Base-by-base conservation (phyloP, 371 early-diverging fungal genomes). In the Mortierella sp. region DNA sequence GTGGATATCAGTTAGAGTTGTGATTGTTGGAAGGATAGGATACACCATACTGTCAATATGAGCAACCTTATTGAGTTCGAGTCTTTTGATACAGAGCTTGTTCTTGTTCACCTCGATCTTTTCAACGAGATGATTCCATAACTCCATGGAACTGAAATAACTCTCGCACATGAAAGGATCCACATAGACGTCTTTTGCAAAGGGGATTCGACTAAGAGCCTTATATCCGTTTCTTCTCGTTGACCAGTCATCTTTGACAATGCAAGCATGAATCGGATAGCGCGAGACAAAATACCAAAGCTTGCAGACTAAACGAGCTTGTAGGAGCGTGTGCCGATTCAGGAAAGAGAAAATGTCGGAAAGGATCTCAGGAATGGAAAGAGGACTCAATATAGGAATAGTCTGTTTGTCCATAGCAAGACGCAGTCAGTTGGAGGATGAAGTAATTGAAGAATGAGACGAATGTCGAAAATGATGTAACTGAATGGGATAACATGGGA, bases 1-100 rank as follows among this genome's bases (percentile, higher is more conserved):
- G 28, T 59, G 60, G 4, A 71, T n/a, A 21, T 45, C 41, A 8
- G 60, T 59, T 6, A 71, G 59, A 8, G 59, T 65, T 11, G 40
- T 48, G 32, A 71, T 45, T n/a, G 16, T 38, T 15, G 58, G 65
- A 15, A 71, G 52, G 6, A 65, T 64, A 3, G 48, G 33, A 13
- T 38, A 59, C 4, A 71, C 40, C 38, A 28, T 59, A 58, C 40
- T 50, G 4, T 65, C 10, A 33, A 43, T 43, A 43, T 48, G 47
- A 19, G 24, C 24, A 15, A 28, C 65, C 0, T 63, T 40, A 13
- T 36, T 36, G 38, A 71, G 65, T 19, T 58, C 65, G 3, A 71
- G 50, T 24, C 24, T 55, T n/a, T 15, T 28, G 32, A 71, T 48
- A 16, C 22, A 60, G 7, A 59, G 64, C 19, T 45, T 55, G 21